Base-by-base conservation (phyloP, 306 rosid genomes). In the Sicyos baderoa region DNA sequence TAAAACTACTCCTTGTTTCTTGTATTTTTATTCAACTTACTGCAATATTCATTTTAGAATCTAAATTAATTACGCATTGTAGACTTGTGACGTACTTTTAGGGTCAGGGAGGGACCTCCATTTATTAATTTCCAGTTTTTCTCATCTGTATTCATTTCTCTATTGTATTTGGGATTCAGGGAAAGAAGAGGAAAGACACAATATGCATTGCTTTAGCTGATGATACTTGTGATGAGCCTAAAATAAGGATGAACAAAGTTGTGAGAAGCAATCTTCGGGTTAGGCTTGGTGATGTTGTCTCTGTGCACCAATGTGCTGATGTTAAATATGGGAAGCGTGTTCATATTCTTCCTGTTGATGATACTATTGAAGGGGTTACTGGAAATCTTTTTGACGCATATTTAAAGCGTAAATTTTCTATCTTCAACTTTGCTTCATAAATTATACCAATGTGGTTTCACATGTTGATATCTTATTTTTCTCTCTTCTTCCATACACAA, bases 261-360 rank as follows among this genome's bases (percentile, higher is more conserved):
- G 90, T 90, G 42, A 85, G 99, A 71, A 86, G 78, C 82, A 93
- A 90, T 70, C 85, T 93, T 16, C 85, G 99, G 86, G 99, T 93
- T 63, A 86, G 99, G 82, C 97, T 93, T 9, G 97, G 97, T 13
- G 99, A 90, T 73, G 97, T 93, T 63, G 96, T 93, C 60, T 93
- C 97, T 3, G 99, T 93, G 25, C 97, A 90, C 75, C 94, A 86
- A 52, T 93, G 99, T 40, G 77, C 96, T 63, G 97, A 93, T 85
- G 94, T 93, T 66, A 93, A 90, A 47, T 93, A 93, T 35, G 98
- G 98, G 54, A 88, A 88, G 83, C 84, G 97, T 10, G 97, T 90
- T 16, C 98, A 89, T 59, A 86, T 93, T 76, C 99, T 93, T 55
- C 99, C 96, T 1, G 86, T 93, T 9, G 96, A 93, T 76, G 97